Conservation (phyloP, 306 rosid genomes). For the Dryas drummondii region DNA sequence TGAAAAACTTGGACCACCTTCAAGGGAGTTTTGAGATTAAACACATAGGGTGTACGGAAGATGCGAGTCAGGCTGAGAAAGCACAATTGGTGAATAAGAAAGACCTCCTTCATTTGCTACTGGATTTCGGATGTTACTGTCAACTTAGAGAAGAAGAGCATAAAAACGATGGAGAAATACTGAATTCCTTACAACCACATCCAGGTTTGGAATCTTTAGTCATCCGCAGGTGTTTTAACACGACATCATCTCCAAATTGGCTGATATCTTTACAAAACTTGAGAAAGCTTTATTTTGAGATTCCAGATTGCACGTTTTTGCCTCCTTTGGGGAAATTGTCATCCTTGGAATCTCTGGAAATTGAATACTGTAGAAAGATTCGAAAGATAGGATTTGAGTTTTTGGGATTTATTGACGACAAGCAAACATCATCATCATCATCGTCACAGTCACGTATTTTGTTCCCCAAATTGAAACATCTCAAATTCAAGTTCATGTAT, state of each 20-base stretch:
- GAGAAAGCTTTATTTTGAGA: background rate
- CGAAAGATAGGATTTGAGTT: no score
- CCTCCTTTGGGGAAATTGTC: slow-evolving; percentile 16
- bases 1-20: no score
- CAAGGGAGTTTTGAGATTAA: no score
- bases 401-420: no score
- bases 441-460: no score
- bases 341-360: background rate
- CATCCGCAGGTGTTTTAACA: background rate
- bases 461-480: no score
- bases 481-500: no score
- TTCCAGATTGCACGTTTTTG: background rate
- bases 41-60: no score
- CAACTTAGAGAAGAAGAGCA: background rate
- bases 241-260: slow-evolving; percentile 2
- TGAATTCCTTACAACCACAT: slow-evolving; percentile 12
- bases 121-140: background rate
- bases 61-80: background rate
- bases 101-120: background rate
- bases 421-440: no score
- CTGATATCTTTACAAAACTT: slow-evolving; percentile 8
- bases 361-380: no score
- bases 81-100: background rate
- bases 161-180: background rate
- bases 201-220: slow-evolving; percentile 4